A percentile compares a stretch with the other conserved stretches of the same genome.
Conservation (phyloP, 768 basidiomycete species). For the Amyloporia xantha region DNA sequence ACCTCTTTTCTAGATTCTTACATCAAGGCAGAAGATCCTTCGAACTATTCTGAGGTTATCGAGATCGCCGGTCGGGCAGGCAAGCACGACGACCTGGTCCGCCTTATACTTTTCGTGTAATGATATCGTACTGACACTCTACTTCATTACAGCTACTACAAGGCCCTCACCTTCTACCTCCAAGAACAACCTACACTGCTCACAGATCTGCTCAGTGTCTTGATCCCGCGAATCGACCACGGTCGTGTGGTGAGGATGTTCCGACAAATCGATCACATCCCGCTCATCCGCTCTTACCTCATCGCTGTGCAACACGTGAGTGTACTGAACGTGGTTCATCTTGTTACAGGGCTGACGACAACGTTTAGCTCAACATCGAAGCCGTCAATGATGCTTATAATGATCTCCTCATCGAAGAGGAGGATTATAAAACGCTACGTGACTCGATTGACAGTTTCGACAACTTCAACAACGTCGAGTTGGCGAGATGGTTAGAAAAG, state of each 20-base stretch:
- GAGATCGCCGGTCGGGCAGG: slow-evolving; percentile 94
- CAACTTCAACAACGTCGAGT: slow-evolving; percentile 88
- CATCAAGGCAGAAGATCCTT: slow-evolving; percentile 93
- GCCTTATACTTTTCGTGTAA: slow-evolving; percentile 15
- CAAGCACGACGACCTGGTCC: slow-evolving; percentile 86
- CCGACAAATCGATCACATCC: slow-evolving; percentile 91
- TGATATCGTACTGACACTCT: slow-evolving; percentile 5
- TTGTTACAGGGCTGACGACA: too few species aligned
- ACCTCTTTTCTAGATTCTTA: slow-evolving; percentile 68
- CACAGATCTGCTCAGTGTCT: slow-evolving; percentile 86
- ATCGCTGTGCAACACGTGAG: slow-evolving; percentile 92
- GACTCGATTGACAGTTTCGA: slow-evolving; percentile 98
- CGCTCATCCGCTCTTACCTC: slow-evolving; percentile 91
- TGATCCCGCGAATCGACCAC: slow-evolving; percentile 94
- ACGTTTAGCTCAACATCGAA: slow-evolving; percentile 83
- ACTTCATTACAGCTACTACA: slow-evolving; percentile 68
- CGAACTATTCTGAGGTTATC: slow-evolving; percentile 91
- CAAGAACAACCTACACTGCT: slow-evolving; percentile 90
- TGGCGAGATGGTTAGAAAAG: slow-evolving; percentile 80
- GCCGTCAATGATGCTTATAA: slow-evolving; percentile 99
- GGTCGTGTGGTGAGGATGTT: slow-evolving; percentile 94
- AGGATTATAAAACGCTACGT: slow-evolving; percentile 95
- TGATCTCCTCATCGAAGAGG: slow-evolving; percentile 96
- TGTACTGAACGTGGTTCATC: too few species aligned
- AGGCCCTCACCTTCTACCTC: slow-evolving; percentile 89